These are phyloP conservation scores for Coffea eugenioides DNA, from an alignment of 257 asterid species.

Conservation along the genomic window DNA sequence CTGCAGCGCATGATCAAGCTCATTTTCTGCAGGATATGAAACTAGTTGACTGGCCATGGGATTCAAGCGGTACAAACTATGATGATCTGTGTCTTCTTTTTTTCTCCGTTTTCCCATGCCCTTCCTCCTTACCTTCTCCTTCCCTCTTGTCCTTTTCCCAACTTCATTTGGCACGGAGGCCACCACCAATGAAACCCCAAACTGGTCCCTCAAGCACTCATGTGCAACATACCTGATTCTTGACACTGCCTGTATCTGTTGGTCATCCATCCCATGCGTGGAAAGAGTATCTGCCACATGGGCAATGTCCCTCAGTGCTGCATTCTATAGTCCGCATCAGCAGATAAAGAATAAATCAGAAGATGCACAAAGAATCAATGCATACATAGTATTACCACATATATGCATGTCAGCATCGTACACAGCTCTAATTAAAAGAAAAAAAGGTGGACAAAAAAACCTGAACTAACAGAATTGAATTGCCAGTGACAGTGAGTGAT, in stretches of 20 bases:
- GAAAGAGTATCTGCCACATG: slow-evolving; percentile 68
- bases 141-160: slow-evolving; percentile 63
- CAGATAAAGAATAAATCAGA: not conserved
- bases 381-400: not conserved
- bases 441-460: not conserved
- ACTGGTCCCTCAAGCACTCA: slow-evolving; percentile 74
- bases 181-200: slow-evolving; percentile 37
- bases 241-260: slow-evolving; percentile 64
- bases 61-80: slow-evolving; percentile 40
- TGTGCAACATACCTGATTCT: slow-evolving; percentile 68
- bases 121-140: slow-evolving; percentile 86
- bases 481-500: not conserved
- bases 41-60: slow-evolving; percentile 38
- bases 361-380: not conserved
- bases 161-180: slow-evolving; percentile 49
- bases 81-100: slow-evolving; percentile 65
- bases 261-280: slow-evolving; percentile 85
- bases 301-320: slow-evolving; percentile 81
- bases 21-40: slow-evolving; percentile 38
- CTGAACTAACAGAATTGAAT: not conserved
- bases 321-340: slow-evolving; percentile 40
- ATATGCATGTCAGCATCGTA: not conserved
- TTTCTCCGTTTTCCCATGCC: slow-evolving; percentile 63
- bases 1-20: slow-evolving; percentile 34
- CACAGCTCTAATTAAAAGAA: not conserved